Base-by-base conservation (phyloP, 2,329 filamentous ascomycete species). In the Pleurostoma richardsiae region DNA sequence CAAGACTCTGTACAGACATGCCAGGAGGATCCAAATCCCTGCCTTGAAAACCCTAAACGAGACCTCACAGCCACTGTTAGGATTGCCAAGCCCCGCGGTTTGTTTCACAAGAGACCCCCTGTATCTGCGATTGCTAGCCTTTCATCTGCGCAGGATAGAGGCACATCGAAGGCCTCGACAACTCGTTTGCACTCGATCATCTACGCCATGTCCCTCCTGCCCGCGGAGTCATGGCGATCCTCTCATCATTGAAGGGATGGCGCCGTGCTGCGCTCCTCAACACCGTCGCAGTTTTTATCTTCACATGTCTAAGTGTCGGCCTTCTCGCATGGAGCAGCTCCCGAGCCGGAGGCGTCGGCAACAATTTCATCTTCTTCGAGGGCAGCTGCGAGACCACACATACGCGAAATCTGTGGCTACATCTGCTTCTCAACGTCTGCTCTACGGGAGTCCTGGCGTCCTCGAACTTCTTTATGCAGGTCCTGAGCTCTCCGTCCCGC, bases 391-490 rank as follows among this genome's bases (percentile, higher is more conserved):
- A 51, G 6, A 54, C 39, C 4, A 44, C 42, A 10, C 10, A 29
- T 29, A 41, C 43, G 7, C 40, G 50, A 5, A 50, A 52, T 42
- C 43, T 46, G 11, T 57, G 54, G 56, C 29, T 64, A 7, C 64
- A 66, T 45, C 43, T 66, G 1, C 38, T 59, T 5, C 63, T 65
- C 48, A 65, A 65, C 47, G 10, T 57, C 6, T 39, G 66, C 6
- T 52, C 59, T 3, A 66, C 63, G 0, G 45, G 58, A 0, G 45
- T 69, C n/a, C 63, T 77, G 2, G 63, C 65, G 2, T 70, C 71
- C 4, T 73, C 69, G 38, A 76, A 76, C 53, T 77, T 73, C 51
- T 69, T 65, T 46, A 77, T 78, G 72, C 77, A 80, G 50, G 63
- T 70, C 28, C 56, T 80, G 19, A 68, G 60, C 8, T 67, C 75